Evolutionary conservation across 768 basidiomycete species (phyloP).

Genomic region (Pisolithus albus): DNA sequence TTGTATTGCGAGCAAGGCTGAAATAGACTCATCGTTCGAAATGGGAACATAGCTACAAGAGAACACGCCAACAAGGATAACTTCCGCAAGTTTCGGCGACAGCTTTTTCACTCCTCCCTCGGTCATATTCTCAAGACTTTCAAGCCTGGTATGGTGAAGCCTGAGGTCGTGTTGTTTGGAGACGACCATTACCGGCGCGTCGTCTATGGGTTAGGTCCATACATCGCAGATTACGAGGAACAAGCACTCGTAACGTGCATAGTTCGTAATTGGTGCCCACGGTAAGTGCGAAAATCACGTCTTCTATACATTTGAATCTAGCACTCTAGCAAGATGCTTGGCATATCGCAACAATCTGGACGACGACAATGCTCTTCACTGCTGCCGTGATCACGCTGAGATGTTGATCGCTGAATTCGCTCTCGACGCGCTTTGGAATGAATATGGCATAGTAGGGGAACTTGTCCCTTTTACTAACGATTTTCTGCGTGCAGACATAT

Average conservation of each 20-base stretch:
- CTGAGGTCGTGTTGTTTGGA: slow-evolving; percentile 10
- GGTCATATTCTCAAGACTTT: slow-evolving; percentile 8
- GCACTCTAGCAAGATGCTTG: too few species aligned
- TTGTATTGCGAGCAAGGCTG: neutral
- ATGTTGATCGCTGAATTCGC: too few species aligned
- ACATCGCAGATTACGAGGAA: slow-evolving; percentile 18
- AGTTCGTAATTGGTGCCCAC: slow-evolving; percentile 13
- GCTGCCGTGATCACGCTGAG: too few species aligned
- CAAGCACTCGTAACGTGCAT: slow-evolving; percentile 12
- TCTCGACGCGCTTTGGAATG: slow-evolving; percentile 20
- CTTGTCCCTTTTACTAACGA: slow-evolving; percentile 26
- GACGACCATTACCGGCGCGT: slow-evolving; percentile 14
- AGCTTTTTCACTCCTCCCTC: slow-evolving; percentile 17
- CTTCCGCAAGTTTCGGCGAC: slow-evolving; percentile 13
- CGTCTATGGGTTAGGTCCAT: slow-evolving; percentile 15
- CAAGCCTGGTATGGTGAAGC: slow-evolving; percentile 8
- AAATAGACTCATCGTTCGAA: too few species aligned
- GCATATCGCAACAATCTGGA: too few species aligned
- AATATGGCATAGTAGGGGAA: slow-evolving; percentile 27
- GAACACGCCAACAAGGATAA: neutral
- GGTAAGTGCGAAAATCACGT: too few species aligned
- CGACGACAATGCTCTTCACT: too few species aligned
- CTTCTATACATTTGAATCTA: too few species aligned
- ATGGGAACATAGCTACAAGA: neutral
- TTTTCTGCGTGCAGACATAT: slow-evolving; percentile 28